Evolutionary conservation across 2,329 filamentous ascomycete species (phyloP).

Genomic region (Cryphonectria japonica): DNA sequence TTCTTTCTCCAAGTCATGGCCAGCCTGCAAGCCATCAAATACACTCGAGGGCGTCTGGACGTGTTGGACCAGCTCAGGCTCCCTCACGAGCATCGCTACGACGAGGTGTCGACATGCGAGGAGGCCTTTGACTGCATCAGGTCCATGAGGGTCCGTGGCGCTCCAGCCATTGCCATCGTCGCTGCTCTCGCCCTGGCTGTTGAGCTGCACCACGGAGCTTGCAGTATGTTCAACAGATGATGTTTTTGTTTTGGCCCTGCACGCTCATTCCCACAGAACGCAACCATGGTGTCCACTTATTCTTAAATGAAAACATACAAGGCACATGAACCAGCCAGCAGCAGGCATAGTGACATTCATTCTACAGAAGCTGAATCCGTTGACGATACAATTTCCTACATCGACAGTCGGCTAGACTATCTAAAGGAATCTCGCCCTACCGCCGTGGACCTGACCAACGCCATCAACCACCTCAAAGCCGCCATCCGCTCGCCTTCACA

Average conservation of each 20-base stretch:
- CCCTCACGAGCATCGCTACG: constrained; percentile 80
- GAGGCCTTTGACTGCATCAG: constrained; percentile 84
- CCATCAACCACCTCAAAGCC: constrained; percentile 76
- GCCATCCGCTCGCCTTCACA: constrained; percentile 58
- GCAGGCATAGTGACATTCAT: background rate
- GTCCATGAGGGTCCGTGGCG: constrained; percentile 78
- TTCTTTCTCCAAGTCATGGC: constrained; percentile 45
- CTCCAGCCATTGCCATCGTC: constrained; percentile 97
- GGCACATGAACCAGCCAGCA: background rate
- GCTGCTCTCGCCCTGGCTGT: constrained; percentile 87
- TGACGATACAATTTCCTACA: constrained; percentile 68
- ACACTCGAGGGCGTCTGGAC: constrained; percentile 70
- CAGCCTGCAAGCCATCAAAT: constrained; percentile 77
- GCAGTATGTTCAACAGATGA: constrained; percentile 38
- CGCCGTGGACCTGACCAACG: constrained; percentile 92
- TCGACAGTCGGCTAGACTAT: constrained; percentile 79
- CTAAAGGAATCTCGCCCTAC: constrained; percentile 89
- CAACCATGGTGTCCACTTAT: background rate
- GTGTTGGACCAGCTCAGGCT: constrained; percentile 85
- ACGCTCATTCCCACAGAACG: constrained; percentile 22
- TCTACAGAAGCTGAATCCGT: constrained; percentile 45
- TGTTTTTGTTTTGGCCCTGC: background rate
- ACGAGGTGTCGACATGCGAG: constrained; percentile 68
- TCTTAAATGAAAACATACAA: too few relatives aligned
- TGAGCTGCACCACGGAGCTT: constrained; percentile 67